Conservation (phyloP, 2,329 filamentous ascomycete genomes). For the Dothideomycetes sp. region DNA sequence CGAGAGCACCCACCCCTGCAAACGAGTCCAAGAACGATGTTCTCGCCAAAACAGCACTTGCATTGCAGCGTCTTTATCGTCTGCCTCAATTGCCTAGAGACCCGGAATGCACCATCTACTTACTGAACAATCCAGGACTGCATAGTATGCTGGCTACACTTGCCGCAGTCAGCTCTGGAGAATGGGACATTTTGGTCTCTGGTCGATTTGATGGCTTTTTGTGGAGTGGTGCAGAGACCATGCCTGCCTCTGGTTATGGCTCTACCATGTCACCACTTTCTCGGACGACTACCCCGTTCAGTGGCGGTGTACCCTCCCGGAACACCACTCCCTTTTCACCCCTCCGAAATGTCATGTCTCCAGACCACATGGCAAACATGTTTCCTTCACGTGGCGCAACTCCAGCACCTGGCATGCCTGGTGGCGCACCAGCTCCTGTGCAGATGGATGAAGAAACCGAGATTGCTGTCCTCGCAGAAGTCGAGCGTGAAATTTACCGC, state of each 20-base stretch:
- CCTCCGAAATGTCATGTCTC: slow-evolving; percentile 20
- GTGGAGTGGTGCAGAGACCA: slow-evolving; percentile 74
- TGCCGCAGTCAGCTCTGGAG: slow-evolving; percentile 77
- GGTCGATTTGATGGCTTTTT: slow-evolving; percentile 93
- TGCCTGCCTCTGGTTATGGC: slow-evolving; percentile 25
- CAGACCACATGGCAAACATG: slow-evolving; percentile 17
- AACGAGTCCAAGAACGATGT: slow-evolving; percentile 46
- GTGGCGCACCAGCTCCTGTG: slow-evolving; percentile 50
- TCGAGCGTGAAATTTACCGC: slow-evolving; percentile 85
- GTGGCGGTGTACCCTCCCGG: slow-evolving; percentile 40
- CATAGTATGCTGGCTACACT: slow-evolving; percentile 84
- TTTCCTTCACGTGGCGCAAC: slow-evolving; percentile 27
- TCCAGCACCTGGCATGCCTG: slow-evolving; percentile 24
- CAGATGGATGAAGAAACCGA: slow-evolving; percentile 91
- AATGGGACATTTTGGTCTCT: slow-evolving; percentile 93
- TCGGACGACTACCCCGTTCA: slow-evolving; percentile 44
- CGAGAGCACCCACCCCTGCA: slow-evolving; percentile 59
- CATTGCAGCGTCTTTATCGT: slow-evolving; percentile 78
- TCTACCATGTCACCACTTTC: slow-evolving; percentile 32
- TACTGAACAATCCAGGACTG: slow-evolving; percentile 70
- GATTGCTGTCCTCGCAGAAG: slow-evolving; percentile 78
- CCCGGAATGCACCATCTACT: slow-evolving; percentile 74
- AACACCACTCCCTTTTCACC: slow-evolving; percentile 42
- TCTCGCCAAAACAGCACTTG: slow-evolving; percentile 63
- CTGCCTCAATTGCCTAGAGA: slow-evolving; percentile 65